Evolutionary conservation across 2,329 filamentous ascomycete genomes (phyloP).

Genomic region (Myriosclerotinia duriaeana): DNA sequence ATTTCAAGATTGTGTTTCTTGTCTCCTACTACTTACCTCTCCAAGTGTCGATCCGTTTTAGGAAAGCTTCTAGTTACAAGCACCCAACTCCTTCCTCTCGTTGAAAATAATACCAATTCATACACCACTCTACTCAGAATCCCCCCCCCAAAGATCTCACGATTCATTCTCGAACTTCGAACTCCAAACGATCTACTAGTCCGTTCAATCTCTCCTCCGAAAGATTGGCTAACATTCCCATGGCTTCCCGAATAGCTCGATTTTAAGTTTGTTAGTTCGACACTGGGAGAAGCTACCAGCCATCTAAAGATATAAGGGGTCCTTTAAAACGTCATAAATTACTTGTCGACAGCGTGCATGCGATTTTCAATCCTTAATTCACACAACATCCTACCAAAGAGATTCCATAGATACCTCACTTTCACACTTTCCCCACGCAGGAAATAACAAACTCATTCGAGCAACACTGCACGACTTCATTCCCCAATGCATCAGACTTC

Average conservation of each 20-base stretch:
- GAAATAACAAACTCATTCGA: neutral
- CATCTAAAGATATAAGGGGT: neutral
- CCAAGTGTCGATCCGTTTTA: slow-evolving; percentile 9
- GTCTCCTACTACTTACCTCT: slow-evolving; percentile 1
- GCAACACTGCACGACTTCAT: slow-evolving; percentile 9
- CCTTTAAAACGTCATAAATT: neutral
- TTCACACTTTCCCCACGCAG: neutral
- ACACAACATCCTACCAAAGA: neutral
- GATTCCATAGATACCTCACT: neutral
- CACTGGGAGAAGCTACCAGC: neutral
- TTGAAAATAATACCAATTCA: slow-evolving; percentile 1
- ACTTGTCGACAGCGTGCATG: too few relatives aligned
- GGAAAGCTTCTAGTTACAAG: slow-evolving; percentile 12
- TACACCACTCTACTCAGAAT: neutral
- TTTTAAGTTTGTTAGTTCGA: neutral
- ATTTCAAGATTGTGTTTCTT: slow-evolving; percentile 11
- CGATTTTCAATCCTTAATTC: neutral
- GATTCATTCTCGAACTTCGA: neutral
- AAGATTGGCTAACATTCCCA: neutral
- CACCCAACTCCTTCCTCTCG: neutral
- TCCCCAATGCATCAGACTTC: slow-evolving; percentile 41
- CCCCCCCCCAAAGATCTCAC: neutral
- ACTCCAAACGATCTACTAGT: neutral
- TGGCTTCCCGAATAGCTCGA: neutral
- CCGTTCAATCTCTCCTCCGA: neutral